phyloP scores from a whole-genome alignment of 768 basidiomycete species.

The Tricholoma sp. region DNA sequence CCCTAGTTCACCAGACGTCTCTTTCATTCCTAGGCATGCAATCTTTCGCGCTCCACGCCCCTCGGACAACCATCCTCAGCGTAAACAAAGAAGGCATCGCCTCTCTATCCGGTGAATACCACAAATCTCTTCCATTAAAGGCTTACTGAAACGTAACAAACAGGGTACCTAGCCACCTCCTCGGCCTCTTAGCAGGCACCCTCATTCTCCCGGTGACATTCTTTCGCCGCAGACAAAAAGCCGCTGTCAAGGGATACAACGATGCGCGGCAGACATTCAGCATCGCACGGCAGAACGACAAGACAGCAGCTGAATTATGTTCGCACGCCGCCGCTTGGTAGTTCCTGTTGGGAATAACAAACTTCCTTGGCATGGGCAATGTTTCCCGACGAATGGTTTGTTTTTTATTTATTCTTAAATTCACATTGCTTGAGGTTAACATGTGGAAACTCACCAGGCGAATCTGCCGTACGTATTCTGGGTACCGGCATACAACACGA shows the following conservation, averaged over 20 bases:
- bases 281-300: conserved; percentile 55
- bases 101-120: conserved; percentile 68
- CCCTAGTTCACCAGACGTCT: conserved; percentile 65
- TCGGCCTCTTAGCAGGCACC: no score
- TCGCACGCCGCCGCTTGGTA: conserved; percentile 82
- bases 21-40: conserved; percentile 55
- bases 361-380: conserved; percentile 34
- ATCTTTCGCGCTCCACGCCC: conserved; percentile 58
- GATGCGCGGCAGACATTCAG: conserved; percentile 12
- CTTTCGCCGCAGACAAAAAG: conserved; percentile 52
- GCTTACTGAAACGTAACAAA: no score
- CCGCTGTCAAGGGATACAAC: conserved; percentile 6
- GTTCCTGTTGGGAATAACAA: conserved; percentile 42
- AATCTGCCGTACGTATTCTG: conserved; percentile 88
- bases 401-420: conserved; percentile 3
- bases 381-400: conserved; percentile 45
- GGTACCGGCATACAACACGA: conserved; percentile 84
- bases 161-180: conserved; percentile 57
- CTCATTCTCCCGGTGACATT: conserved; percentile 73
- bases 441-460: conserved; percentile 45
- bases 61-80: no score
- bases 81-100: conserved; percentile 90
- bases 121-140: no score
- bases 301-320: conserved; percentile 71
- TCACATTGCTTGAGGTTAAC: background rate